These are phyloP conservation scores for Botryosphaeria dothidea DNA, from an alignment of 2,329 filamentous ascomycete genomes.

Conservation along the genomic window DNA sequence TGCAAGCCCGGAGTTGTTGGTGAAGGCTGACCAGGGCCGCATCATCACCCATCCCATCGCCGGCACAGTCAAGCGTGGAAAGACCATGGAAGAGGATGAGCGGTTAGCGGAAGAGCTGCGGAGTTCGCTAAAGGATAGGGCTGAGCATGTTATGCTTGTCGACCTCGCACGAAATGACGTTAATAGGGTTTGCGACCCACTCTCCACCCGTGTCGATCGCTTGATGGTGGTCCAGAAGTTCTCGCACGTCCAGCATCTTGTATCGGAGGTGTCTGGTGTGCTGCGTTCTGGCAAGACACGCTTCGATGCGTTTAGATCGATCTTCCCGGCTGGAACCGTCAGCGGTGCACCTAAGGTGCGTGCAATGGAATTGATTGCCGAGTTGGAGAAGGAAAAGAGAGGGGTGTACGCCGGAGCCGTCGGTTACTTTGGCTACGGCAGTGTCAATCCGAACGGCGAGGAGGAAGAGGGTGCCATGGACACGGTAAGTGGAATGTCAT, in stretches of 20 bases:
- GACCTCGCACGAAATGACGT: constrained; percentile 95
- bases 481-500: constrained; percentile 50
- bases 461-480: constrained; percentile 86
- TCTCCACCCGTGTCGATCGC: constrained; percentile 85
- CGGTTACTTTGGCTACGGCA: constrained; percentile 91
- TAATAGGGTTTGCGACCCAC: constrained; percentile 90
- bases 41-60: constrained; percentile 98
- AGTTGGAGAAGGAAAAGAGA: constrained; percentile 90
- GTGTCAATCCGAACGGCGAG: constrained; percentile 64
- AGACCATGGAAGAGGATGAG: constrained; percentile 78
- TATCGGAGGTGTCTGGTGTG: constrained; percentile 93
- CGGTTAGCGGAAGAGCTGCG: constrained; percentile 74
- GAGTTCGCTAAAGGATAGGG: constrained; percentile 78
- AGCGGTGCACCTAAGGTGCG: constrained; percentile 93
- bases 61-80: constrained; percentile 87
- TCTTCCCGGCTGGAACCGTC: constrained; percentile 96
- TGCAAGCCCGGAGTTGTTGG: constrained; percentile 90
- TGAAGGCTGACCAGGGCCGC: constrained; percentile 82
- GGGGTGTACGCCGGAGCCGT: constrained; percentile 95
- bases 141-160: constrained; percentile 80
- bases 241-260: constrained; percentile 95
- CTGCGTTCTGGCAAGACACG: constrained; percentile 79
- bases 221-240: constrained; percentile 73
- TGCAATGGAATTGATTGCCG: constrained; percentile 96
- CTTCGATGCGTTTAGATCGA: constrained; percentile 93